Percentiles rank a stretch among this genome's conserved stretches.
Conservation (phyloP, 2,329 filamentous ascomycete genomes). For the Akanthomyces muscarius region DNA sequence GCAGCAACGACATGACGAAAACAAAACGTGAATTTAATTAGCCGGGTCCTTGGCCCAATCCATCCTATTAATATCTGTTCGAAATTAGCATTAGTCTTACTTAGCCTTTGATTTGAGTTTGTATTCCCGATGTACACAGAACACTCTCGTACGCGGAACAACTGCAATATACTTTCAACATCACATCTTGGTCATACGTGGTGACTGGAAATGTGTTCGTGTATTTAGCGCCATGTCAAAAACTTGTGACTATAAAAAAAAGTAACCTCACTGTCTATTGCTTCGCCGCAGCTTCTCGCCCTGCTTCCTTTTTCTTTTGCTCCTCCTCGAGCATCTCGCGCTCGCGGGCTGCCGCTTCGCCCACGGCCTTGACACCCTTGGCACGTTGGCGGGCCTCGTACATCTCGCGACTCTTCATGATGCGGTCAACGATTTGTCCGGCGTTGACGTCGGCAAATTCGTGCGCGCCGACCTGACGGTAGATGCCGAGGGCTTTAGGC, state of each 20-base stretch:
- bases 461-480: slow-evolving; percentile 72
- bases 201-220: not conserved
- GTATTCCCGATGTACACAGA: not conserved
- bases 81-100: not conserved
- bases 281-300: slow-evolving; percentile 22
- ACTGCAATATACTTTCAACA: not conserved
- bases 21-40: not conserved
- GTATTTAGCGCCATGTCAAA: not conserved
- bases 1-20: not conserved
- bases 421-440: slow-evolving; percentile 84
- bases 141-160: not conserved
- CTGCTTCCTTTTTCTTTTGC: slow-evolving; percentile 47
- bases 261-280: slow-evolving; percentile 1
- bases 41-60: slow-evolving; percentile 11
- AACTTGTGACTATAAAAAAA: not conserved
- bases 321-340: slow-evolving; percentile 61
- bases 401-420: slow-evolving; percentile 77
- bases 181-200: not conserved
- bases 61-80: not conserved
- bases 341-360: slow-evolving; percentile 62
- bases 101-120: slow-evolving; percentile 4
- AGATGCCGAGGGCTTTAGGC: slow-evolving; percentile 79
- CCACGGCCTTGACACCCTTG: slow-evolving; percentile 81
- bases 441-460: slow-evolving; percentile 85
- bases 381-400: slow-evolving; percentile 89